A percentile compares a stretch with the other conserved stretches of the same genome.
Evolutionary conservation across 768 basidiomycete genomes (phyloP).

Genomic region (Infundibulicybe gibba): DNA sequence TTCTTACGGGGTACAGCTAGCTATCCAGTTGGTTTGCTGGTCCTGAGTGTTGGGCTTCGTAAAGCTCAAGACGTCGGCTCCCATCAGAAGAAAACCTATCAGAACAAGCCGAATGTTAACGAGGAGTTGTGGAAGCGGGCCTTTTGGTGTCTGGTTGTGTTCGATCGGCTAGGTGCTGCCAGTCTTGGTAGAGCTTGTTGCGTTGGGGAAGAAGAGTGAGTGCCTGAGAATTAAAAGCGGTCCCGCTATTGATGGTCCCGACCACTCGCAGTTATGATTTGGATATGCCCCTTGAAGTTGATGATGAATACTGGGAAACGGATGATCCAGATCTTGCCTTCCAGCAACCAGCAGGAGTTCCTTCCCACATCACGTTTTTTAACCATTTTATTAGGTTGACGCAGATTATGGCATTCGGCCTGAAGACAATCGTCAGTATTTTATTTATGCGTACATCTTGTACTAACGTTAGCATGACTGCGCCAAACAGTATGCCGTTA

Average conservation of each 20-base stretch:
- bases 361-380: constrained; percentile 58
- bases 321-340: constrained; percentile 48
- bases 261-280: constrained; percentile 63
- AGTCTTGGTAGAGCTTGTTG: constrained; percentile 53
- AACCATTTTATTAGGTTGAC: constrained; percentile 62
- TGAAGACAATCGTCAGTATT: constrained; percentile 61
- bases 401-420: constrained; percentile 64
- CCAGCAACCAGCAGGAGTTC: constrained; percentile 61
- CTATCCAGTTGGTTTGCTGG: constrained; percentile 50
- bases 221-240: background rate
- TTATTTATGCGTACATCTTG: constrained; percentile 1
- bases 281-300: constrained; percentile 78
- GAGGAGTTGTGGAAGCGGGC: constrained; percentile 78
- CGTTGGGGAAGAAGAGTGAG: constrained; percentile 67
- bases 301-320: constrained; percentile 75
- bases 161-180: constrained; percentile 55
- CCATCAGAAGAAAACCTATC: constrained; percentile 62
- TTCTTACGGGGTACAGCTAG: constrained; percentile 50
- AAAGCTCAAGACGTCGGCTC: constrained; percentile 77
- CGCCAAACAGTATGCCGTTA: constrained; percentile 59
- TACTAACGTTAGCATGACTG: background rate
- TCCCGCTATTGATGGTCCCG: constrained; percentile 1
- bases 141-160: constrained; percentile 66
- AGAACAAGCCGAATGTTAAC: constrained; percentile 40
- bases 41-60: constrained; percentile 49